Evolutionary conservation across 805 yeast species (phyloP), one percentile per base, ranked within the genome.

Genomic region (Barnettozyma wickerhamii): DNA sequence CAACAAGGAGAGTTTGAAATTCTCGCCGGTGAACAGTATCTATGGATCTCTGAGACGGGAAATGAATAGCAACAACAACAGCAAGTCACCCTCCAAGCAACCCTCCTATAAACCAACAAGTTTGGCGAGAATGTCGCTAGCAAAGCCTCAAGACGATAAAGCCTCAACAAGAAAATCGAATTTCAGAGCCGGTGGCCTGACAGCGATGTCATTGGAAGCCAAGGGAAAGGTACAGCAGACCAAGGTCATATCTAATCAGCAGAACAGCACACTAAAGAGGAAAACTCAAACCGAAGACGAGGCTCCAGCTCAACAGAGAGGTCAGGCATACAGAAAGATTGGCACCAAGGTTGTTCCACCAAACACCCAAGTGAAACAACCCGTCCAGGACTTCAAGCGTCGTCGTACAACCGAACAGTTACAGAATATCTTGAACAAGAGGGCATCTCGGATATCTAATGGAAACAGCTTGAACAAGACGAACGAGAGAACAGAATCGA

Each of bases 1-100:
- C 18, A 46, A 43, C n/a, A 48, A 46, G 12, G 38, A 42, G 1
- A 45, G 51, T 30, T 33, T 47, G 24, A 46, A 44, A 24, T 52
- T 56, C 33, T 52, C 61, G 2, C 61, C 61, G 10, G 59, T 55
- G 12, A 52, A 50, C 33, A 55, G 59, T 19, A 47, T 54, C 9
- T 56, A 55, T 41, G 57, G 59, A 2, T 42, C 47, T 6, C 26
- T 56, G 30, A 52, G 58, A 43, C 38, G 33, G 12, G 53, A 56
- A 29, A 43, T 56, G 58, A 53, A 52, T 26, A 44, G 42, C 6
- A 31, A 36, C n/a, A n/a, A n/a, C n/a, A n/a, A n/a, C n/a, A n/a
- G n/a, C n/a, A n/a, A n/a, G n/a, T n/a, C n/a, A n/a, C n/a, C n/a
- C n/a, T 5, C 49, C 51, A 10, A 29, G 21, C 7, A 37, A 41